Evolutionary conservation across 805 yeast genomes (phyloP).

Genomic region (Wickerhamomyces bovis): DNA sequence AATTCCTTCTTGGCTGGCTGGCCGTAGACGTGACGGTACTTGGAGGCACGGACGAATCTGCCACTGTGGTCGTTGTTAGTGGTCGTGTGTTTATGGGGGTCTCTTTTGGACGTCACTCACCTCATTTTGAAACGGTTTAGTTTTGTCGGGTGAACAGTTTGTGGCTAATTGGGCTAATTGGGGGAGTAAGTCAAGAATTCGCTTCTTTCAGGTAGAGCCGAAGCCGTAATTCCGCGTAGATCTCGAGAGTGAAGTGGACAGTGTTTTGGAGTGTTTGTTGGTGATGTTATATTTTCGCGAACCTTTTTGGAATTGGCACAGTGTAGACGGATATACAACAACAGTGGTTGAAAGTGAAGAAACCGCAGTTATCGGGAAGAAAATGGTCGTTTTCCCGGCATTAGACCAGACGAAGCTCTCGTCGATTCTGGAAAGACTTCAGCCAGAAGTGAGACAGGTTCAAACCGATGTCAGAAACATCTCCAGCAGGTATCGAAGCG

Average conservation of each 20-base stretch:
- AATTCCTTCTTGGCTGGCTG: slow-evolving; percentile 60
- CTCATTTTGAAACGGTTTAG: not conserved
- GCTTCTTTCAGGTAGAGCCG: too few species aligned
- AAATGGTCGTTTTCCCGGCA: slow-evolving; percentile 5
- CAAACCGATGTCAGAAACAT: slow-evolving; percentile 3
- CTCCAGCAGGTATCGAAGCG: slow-evolving; percentile 2
- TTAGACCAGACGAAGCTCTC: slow-evolving; percentile 9
- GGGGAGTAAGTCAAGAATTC: too few species aligned
- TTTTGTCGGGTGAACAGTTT: too few species aligned
- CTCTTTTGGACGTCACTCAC: not conserved
- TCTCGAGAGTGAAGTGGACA: too few species aligned
- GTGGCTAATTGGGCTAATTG: too few species aligned
- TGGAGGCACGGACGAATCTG: slow-evolving; percentile 92
- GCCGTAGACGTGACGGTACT: slow-evolving; percentile 94
- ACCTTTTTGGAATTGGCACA: too few species aligned
- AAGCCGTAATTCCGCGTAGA: too few species aligned
- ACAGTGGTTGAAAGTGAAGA: too few species aligned
- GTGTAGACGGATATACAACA: too few species aligned
- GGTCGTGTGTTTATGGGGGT: not conserved
- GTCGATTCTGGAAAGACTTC: slow-evolving; percentile 4
- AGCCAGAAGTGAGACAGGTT: slow-evolving; percentile 4
- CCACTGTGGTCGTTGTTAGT: slow-evolving; percentile 39
- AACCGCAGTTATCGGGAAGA: too few species aligned
- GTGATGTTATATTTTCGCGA: too few species aligned
- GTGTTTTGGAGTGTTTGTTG: too few species aligned